Base-by-base conservation (phyloP, 2,329 filamentous ascomycete genomes). In the Aspergillus tubingensis region DNA sequence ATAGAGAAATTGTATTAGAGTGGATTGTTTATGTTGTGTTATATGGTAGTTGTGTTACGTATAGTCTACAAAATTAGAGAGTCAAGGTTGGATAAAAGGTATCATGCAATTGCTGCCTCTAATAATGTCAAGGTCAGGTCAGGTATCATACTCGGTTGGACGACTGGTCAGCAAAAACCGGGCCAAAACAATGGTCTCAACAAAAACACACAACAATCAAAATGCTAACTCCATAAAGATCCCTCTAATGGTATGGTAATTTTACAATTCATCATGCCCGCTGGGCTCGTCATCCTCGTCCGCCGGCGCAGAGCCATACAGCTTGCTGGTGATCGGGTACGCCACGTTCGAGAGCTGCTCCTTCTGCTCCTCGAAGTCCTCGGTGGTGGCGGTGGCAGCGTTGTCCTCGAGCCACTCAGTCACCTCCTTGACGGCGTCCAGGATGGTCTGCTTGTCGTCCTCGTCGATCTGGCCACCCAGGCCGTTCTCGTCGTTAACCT, bases 331-430 rank as follows among this genome's bases (percentile, higher is more conserved):
- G 82, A 99, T 99, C 70, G 95, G 95, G 84, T 98, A 97, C 57
- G 95, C 95, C 67, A 97, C 91, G 79, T 91, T 90, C 72, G 91
- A 96, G 70, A 99, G 87, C 87, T 97, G 97, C 90, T 99, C 94
- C 86, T 96, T 96, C 85, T 98, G 94, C 87, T 99, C 95, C 81
- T 97, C 93, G 73, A 98, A 97, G 84, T 98, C 95, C 83, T 97
- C 94, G 62, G 92, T 85, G 69, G 84, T 87, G 66, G 95, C 95
- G 55, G 90, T 89, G 68, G 89, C 87, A 68, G 87, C 91, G 82
- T 97, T 96, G 86, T 96, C 92, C 71, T 97, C 93, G 62, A 99
- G 89, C 95, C 95, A 99, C 79, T 97, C 93, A 72, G 89, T 89
- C 66, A 92, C 84, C 84, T 99, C 95, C 90, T 98, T 98, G 82